phyloP scores from a whole-genome alignment of 2,329 filamentous ascomycete species.

The Leptographium radiaticola region DNA sequence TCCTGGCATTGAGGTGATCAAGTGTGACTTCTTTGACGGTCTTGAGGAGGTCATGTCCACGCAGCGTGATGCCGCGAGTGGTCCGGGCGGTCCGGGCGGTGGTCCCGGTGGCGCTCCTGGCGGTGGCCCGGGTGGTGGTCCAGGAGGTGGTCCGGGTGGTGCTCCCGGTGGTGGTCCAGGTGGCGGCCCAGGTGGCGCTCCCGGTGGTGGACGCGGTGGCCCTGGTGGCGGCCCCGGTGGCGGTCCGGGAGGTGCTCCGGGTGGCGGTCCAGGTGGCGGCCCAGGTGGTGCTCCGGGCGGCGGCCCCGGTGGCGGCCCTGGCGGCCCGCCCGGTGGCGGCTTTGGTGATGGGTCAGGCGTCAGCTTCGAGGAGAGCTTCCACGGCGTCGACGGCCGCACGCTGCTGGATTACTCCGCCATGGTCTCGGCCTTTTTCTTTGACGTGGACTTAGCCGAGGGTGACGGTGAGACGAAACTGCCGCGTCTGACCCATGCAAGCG shows the following conservation, averaged over 20 bases:
- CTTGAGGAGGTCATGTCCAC: not conserved
- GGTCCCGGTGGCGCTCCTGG: not conserved
- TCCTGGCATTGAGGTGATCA: constrained; percentile 5
- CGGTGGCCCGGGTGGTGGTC: not conserved
- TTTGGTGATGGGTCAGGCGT: not conserved
- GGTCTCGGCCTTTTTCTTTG: constrained; percentile 4
- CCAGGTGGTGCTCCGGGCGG: not conserved
- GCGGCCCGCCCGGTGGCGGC: not conserved
- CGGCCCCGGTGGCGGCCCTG: not conserved
- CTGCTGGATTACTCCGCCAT: constrained; percentile 2
- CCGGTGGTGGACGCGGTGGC: not conserved
- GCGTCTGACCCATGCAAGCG: not conserved
- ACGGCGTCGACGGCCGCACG: constrained; percentile 1
- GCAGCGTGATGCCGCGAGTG: not conserved
- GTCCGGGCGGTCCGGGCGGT: not conserved
- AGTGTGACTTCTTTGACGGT: constrained; percentile 6
- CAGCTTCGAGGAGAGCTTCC: not conserved
- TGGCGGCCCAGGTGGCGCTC: not conserved
- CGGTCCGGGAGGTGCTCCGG: not conserved
- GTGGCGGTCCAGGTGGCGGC: not conserved
- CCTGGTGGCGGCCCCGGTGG: not conserved
- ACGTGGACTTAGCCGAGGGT: not conserved
- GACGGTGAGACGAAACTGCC: not conserved
- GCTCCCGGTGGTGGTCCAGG: not conserved
- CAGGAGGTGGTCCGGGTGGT: not conserved